These are phyloP conservation scores for Colletotrichum gigasporum DNA, from an alignment of 2,329 filamentous ascomycete species.

Conservation along the genomic window DNA sequence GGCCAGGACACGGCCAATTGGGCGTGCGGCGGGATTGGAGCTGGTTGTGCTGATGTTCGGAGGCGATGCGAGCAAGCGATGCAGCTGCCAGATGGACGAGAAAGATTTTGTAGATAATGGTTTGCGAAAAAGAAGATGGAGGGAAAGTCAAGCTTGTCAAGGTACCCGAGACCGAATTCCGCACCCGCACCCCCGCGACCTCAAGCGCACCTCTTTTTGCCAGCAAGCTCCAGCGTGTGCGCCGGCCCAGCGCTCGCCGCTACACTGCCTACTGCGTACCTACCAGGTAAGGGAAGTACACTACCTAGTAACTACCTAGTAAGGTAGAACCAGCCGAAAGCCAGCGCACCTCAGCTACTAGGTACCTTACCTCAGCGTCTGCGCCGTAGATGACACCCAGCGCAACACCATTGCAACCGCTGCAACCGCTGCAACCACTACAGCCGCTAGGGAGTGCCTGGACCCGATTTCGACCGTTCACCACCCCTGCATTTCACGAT, in stretches of 20 bases:
- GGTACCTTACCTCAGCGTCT: too few species aligned
- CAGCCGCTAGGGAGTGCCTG: neutral
- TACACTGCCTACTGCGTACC: too few species aligned
- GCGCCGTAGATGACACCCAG: too few species aligned
- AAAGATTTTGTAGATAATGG: neutral
- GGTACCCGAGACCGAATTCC: slow-evolving; percentile 22
- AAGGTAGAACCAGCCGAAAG: too few species aligned
- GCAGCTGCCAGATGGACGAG: neutral
- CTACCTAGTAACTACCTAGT: too few species aligned
- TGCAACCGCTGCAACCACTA: neutral
- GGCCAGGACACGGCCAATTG: slow-evolving; percentile 9
- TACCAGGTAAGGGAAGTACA: too few species aligned
- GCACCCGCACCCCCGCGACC: neutral
- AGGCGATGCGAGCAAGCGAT: neutral
- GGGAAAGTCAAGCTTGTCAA: slow-evolving; percentile 10
- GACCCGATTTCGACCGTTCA: slow-evolving; percentile 8
- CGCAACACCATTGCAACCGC: too few species aligned
- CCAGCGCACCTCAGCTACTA: too few species aligned
- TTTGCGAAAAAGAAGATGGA: neutral
- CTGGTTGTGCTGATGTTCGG: neutral
- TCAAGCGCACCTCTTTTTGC: too few species aligned
- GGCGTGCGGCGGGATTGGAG: neutral
- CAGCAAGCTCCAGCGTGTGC: too few species aligned
- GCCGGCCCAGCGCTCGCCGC: too few species aligned
- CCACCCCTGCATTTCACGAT: neutral